phyloP scores from a whole-genome alignment of 768 basidiomycete species.

The Mycena filopes region DNA sequence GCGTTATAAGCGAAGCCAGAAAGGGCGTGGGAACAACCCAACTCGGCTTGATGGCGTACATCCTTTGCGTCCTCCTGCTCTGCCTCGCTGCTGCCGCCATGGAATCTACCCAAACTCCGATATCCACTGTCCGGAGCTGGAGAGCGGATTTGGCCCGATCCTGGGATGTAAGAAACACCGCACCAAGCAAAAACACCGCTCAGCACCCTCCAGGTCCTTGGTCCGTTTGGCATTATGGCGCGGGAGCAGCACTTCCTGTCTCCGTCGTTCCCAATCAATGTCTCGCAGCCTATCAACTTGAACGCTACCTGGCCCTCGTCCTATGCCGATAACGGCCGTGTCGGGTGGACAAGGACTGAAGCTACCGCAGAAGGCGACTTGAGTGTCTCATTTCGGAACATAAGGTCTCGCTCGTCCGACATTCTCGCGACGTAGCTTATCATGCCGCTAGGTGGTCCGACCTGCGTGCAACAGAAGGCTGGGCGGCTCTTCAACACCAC shows the following conservation, averaged over 20 bases:
- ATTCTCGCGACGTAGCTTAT: slow-evolving; percentile 3
- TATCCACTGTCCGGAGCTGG: slow-evolving; percentile 32
- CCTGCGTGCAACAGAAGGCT: slow-evolving; percentile 82
- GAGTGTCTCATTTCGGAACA: slow-evolving; percentile 69
- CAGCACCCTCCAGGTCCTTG: slow-evolving; percentile 65
- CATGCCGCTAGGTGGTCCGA: slow-evolving; percentile 68
- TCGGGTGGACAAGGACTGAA: slow-evolving; percentile 65
- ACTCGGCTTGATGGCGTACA: no score
- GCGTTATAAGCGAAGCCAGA: no score
- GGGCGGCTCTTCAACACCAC: slow-evolving; percentile 89
- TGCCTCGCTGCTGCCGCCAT: no score
- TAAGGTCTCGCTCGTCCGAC: slow-evolving; percentile 53
- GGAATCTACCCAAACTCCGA: slow-evolving; percentile 8
- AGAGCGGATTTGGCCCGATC: slow-evolving; percentile 38
- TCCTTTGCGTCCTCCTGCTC: no score
- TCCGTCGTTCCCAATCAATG: slow-evolving; percentile 77
- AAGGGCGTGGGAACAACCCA: no score
- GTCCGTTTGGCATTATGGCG: slow-evolving; percentile 87
- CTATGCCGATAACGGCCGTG: slow-evolving; percentile 67
- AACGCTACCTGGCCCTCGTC: slow-evolving; percentile 70
- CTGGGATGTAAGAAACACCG: slow-evolving; percentile 51
- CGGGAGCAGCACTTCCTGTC: slow-evolving; percentile 87
- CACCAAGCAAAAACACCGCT: slow-evolving; percentile 9
- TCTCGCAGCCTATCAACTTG: slow-evolving; percentile 62
- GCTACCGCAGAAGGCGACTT: slow-evolving; percentile 59